Evolutionary conservation across 2,329 filamentous ascomycete species (phyloP).

Genomic region (Phoma sp.): DNA sequence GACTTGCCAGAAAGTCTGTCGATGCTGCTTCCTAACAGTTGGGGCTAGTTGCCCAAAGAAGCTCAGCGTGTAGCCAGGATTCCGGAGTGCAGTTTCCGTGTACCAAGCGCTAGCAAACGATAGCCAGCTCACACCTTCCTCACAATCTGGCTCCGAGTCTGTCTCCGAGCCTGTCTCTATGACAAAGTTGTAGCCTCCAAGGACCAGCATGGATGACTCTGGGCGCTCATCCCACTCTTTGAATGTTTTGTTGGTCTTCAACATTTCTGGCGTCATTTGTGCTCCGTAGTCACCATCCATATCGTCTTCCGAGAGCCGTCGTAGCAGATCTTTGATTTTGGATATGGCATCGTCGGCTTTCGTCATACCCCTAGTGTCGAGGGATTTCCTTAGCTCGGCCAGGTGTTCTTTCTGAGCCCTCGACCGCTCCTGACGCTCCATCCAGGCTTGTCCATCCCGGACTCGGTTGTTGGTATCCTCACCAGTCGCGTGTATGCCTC

Average conservation of each 20-base stretch:
- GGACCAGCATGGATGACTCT: neutral
- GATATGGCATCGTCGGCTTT: neutral
- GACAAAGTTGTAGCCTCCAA: neutral
- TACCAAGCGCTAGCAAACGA: neutral
- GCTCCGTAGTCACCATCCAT: too few relatives aligned
- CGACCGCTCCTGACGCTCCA: neutral
- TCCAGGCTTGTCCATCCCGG: neutral
- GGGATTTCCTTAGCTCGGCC: neutral
- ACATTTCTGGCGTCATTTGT: neutral
- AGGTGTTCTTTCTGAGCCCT: neutral
- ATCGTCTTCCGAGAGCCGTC: neutral
- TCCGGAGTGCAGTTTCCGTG: neutral
- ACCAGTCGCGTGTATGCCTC: neutral
- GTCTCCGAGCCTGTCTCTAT: neutral
- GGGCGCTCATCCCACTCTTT: neutral
- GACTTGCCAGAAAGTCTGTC: neutral
- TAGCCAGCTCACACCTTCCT: neutral
- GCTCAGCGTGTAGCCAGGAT: neutral
- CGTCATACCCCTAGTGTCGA: neutral
- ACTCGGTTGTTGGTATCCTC: constrained; percentile 1
- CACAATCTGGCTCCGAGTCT: neutral
- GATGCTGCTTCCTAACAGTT: neutral
- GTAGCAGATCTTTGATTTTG: neutral
- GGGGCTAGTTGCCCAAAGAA: neutral
- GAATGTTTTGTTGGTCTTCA: neutral